Conservation (phyloP, 257 asterid species). For the Solanum gandarillasii region DNA sequence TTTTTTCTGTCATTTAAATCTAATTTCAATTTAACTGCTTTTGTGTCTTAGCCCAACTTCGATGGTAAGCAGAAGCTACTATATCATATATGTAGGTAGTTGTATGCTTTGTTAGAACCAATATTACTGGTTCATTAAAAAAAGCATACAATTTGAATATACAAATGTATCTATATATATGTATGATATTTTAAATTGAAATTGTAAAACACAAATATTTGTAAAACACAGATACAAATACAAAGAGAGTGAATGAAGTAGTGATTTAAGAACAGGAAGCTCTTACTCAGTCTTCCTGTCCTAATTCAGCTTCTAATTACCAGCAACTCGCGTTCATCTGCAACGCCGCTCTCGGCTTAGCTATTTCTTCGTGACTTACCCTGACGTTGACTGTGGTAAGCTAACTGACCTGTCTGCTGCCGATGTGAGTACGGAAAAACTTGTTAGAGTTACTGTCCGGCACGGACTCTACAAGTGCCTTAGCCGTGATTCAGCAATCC, state of each 20-base stretch:
- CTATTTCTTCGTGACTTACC: conserved; percentile 30
- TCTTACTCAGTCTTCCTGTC: neutral
- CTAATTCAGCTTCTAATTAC: neutral
- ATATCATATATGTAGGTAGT: neutral
- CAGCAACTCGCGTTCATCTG: neutral
- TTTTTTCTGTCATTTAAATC: neutral
- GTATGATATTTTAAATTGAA: neutral
- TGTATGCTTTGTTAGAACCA: neutral
- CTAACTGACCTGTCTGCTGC: conserved; percentile 63
- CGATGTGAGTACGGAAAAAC: conserved; percentile 68
- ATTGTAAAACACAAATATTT: neutral
- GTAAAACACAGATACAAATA: neutral
- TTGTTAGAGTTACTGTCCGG: conserved; percentile 72
- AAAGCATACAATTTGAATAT: neutral
- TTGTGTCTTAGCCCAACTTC: neutral
- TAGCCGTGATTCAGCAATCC: conserved; percentile 34
- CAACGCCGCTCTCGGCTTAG: neutral
- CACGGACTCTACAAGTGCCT: conserved; percentile 44
- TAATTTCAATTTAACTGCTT: neutral
- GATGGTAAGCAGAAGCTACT: neutral
- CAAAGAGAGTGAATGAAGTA: neutral
- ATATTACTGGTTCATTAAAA: neutral
- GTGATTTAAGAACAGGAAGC: neutral
- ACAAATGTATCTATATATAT: neutral
- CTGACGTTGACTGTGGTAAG: conserved; percentile 42